Conservation (phyloP, 106 monocot genomes). For the Posidonia australis region DNA sequence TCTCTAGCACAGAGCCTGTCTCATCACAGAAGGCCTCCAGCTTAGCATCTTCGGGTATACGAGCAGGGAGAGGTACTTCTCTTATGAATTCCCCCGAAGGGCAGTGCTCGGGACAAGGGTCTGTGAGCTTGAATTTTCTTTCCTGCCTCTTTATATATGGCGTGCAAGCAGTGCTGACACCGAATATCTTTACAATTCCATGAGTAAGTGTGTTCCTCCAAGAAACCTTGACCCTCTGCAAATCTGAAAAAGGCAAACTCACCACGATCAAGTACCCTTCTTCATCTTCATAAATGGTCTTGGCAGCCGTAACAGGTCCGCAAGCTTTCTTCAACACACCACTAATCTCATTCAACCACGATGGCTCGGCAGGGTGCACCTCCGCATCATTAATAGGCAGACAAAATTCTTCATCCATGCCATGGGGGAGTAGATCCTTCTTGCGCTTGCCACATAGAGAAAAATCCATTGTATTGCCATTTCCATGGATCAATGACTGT, state of each 20-base stretch:
- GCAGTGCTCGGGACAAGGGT: conserved; percentile 21
- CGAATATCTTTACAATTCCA: conserved; percentile 20
- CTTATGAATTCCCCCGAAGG: no score
- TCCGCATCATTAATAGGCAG: neutral
- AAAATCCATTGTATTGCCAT: conserved; percentile 13
- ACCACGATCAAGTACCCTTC: conserved; percentile 22
- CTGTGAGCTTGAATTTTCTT: conserved; percentile 20
- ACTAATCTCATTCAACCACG: conserved; percentile 16
- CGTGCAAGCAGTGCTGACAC: conserved; percentile 19
- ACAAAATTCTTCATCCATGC: conserved; percentile 13
- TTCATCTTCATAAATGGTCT: no score
- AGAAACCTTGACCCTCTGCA: conserved; percentile 24
- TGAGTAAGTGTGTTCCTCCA: conserved; percentile 29
- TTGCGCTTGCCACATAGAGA: conserved; percentile 13
- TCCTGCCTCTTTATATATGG: conserved; percentile 19
- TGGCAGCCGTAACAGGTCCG: conserved; percentile 25
- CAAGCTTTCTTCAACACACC: conserved; percentile 15
- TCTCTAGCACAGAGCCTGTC: conserved; percentile 19
- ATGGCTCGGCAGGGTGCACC: conserved; percentile 8
- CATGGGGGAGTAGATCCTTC: no score
- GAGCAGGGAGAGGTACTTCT: conserved; percentile 18
- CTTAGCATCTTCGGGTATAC: conserved; percentile 23
- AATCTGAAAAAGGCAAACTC: conserved; percentile 17
- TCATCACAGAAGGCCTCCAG: conserved; percentile 20
- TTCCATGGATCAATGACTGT: conserved; percentile 2